Conservation (phyloP, 2,329 filamentous ascomycete species). For the Fonsecaea multimorphosa region DNA sequence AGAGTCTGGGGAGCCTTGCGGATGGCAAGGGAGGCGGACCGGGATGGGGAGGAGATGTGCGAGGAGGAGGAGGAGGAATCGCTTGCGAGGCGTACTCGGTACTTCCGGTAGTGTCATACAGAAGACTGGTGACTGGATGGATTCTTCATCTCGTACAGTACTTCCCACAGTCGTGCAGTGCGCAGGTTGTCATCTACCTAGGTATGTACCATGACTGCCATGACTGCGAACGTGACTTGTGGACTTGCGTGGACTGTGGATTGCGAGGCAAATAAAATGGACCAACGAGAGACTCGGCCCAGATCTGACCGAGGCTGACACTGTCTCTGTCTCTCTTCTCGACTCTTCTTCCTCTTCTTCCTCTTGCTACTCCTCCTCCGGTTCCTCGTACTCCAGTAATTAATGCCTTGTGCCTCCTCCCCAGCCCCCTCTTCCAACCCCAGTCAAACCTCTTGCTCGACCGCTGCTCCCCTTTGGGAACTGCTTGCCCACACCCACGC, state of each 20-base stretch:
- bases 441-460: too few relatives aligned
- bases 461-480: conserved; percentile 6
- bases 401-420: not conserved
- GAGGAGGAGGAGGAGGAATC: too few relatives aligned
- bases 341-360: not conserved
- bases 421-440: conserved; percentile 2
- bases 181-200: too few relatives aligned
- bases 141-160: too few relatives aligned
- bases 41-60: not conserved
- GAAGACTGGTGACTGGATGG: too few relatives aligned
- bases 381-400: not conserved
- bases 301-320: conserved; percentile 25
- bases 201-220: too few relatives aligned
- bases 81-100: not conserved
- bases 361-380: not conserved
- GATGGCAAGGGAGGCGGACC: conserved; percentile 5
- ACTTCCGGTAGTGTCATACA: not conserved
- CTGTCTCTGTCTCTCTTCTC: not conserved
- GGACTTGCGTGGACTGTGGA: not conserved
- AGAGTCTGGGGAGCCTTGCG: conserved; percentile 23
- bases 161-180: too few relatives aligned
- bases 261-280: conserved; percentile 7
- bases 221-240: too few relatives aligned
- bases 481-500: not conserved
- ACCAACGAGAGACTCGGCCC: conserved; percentile 14